Conservation (phyloP, 495 filamentous ascomycete genomes). For the Trichoderma virens region DNA sequence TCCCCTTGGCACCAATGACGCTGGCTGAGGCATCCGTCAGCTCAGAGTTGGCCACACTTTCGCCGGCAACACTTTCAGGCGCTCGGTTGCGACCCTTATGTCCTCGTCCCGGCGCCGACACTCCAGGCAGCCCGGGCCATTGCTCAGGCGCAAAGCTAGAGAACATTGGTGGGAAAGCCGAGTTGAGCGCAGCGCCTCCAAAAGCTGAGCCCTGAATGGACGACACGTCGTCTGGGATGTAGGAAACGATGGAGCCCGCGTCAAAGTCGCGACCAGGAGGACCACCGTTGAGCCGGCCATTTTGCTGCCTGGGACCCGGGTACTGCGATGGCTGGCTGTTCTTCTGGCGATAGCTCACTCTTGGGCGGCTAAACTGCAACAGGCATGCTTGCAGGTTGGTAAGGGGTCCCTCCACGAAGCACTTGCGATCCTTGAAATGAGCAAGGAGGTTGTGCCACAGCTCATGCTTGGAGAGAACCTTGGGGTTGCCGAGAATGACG, state of each 20-base stretch:
- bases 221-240: slow-evolving; percentile 95
- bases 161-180: slow-evolving; percentile 92
- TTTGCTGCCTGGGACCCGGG: slow-evolving; percentile 23
- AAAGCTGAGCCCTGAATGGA: slow-evolving; percentile 90
- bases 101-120: slow-evolving; percentile 47
- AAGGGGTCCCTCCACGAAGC: slow-evolving; percentile 92
- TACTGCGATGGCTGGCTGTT: slow-evolving; percentile 49
- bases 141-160: slow-evolving; percentile 77
- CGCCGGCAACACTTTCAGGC: slow-evolving; percentile 75
- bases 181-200: slow-evolving; percentile 67
- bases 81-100: slow-evolving; percentile 52
- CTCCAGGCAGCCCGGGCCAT: slow-evolving; percentile 76
- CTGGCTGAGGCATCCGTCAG: slow-evolving; percentile 71
- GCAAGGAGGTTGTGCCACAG: slow-evolving; percentile 94
- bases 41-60: slow-evolving; percentile 84
- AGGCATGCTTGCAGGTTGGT: slow-evolving; percentile 92
- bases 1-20: slow-evolving; percentile 65
- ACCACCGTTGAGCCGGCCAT: slow-evolving; percentile 32
- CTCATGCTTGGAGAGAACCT: slow-evolving; percentile 95
- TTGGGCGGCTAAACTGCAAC: slow-evolving; percentile 90
- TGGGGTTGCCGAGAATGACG: slow-evolving; percentile 95
- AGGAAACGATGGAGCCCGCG: slow-evolving; percentile 78
- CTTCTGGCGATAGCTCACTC: slow-evolving; percentile 83
- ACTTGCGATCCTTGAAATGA: slow-evolving; percentile 96
- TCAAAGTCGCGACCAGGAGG: slow-evolving; percentile 64